Conservation (phyloP, 768 basidiomycete genomes). For the Collybiopsis luxurians region DNA sequence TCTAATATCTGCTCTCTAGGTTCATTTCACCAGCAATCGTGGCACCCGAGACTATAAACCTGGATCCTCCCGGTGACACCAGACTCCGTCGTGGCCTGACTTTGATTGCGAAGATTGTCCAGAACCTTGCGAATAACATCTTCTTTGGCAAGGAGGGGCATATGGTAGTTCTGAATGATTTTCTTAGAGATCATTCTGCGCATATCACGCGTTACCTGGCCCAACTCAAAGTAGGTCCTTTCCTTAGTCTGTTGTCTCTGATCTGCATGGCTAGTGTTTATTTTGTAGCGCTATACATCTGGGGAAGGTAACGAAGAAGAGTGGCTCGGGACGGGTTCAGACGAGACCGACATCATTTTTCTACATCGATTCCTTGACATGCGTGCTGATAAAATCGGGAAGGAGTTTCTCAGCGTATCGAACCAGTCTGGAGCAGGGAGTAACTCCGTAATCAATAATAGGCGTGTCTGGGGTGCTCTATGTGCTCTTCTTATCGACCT, state of each 20-base stretch:
- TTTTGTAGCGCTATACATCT: conserved; percentile 13
- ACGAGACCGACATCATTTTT: conserved; percentile 81
- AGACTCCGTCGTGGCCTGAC: conserved; percentile 76
- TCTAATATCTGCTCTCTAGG: too few relatives aligned
- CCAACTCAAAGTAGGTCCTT: conserved; percentile 61
- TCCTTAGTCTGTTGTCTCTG: not conserved
- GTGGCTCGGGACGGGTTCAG: conserved; percentile 74
- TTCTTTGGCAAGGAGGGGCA: conserved; percentile 89
- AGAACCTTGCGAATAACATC: conserved; percentile 91
- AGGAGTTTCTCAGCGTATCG: conserved; percentile 74
- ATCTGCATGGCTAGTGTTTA: not conserved
- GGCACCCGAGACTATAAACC: conserved; percentile 79
- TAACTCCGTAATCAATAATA: conserved; percentile 57
- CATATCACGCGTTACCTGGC: conserved; percentile 76
- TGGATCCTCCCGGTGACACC: conserved; percentile 73
- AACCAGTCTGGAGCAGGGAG: conserved; percentile 57
- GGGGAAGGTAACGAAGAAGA: conserved; percentile 59
- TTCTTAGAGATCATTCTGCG: conserved; percentile 66
- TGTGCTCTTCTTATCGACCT: conserved; percentile 80
- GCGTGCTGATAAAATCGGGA: conserved; percentile 85
- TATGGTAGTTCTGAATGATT: conserved; percentile 78
- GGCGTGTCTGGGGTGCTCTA: conserved; percentile 80
- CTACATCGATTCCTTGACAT: conserved; percentile 83
- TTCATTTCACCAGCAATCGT: conserved; percentile 93
- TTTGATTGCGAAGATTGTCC: conserved; percentile 88